Evolutionary conservation across 2,329 filamentous ascomycete genomes (phyloP).

Genomic region (Arthrobotrys entomopaga): DNA sequence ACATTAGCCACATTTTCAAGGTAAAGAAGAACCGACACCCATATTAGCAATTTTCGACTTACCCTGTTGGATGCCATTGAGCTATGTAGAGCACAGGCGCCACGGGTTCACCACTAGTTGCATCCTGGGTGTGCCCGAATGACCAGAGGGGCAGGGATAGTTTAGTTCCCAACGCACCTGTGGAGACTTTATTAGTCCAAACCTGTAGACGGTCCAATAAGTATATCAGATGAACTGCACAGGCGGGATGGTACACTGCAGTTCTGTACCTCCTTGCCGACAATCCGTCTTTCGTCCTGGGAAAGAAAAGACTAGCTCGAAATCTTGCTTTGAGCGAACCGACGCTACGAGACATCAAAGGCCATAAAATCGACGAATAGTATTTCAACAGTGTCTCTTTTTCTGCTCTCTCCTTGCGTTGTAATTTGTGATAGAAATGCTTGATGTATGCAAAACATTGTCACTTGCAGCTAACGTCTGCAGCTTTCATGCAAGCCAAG

Average conservation of each 20-base stretch:
- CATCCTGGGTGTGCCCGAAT: constrained; percentile 53
- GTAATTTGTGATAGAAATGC: constrained; percentile 30
- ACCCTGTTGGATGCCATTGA: constrained; percentile 14
- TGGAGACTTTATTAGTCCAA: constrained; percentile 22
- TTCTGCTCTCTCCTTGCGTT: constrained; percentile 28
- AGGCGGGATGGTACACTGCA: constrained; percentile 53
- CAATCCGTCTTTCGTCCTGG: constrained; percentile 18
- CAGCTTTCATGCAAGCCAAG: constrained; percentile 49
- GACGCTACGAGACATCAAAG: background rate
- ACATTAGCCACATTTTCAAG: constrained; percentile 42
- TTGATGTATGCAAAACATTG: constrained; percentile 49
- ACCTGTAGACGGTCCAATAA: constrained; percentile 47
- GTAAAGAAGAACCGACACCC: constrained; percentile 4
- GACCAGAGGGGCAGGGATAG: constrained; percentile 52
- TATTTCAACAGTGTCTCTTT: background rate
- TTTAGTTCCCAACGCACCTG: constrained; percentile 37
- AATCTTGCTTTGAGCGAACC: constrained; percentile 19
- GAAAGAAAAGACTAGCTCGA: constrained; percentile 15
- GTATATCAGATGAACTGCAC: constrained; percentile 54
- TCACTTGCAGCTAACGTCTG: constrained; percentile 53
- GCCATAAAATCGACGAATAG: constrained; percentile 11
- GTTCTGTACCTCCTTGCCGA: constrained; percentile 18
- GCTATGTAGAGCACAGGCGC: constrained; percentile 33
- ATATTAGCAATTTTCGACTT: constrained; percentile 8
- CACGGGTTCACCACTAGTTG: constrained; percentile 49